Percentiles rank a stretch among this genome's conserved stretches.
These are phyloP conservation scores for Macrophomina tecta DNA, from an alignment of 2,329 filamentous ascomycete genomes.

Conservation along the genomic window DNA sequence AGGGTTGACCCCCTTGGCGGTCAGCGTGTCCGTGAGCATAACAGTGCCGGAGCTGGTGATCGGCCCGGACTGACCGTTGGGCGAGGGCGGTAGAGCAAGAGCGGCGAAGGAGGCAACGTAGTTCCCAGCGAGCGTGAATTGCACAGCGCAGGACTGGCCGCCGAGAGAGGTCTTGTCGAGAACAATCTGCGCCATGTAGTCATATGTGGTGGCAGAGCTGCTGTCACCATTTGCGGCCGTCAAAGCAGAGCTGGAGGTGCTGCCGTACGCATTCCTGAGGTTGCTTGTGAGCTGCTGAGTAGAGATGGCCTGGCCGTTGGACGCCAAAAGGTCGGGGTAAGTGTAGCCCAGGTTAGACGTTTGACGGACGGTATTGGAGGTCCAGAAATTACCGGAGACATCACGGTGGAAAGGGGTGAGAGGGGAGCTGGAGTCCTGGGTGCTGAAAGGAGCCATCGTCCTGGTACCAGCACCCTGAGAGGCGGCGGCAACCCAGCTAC, in stretches of 20 bases:
- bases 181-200: constrained; percentile 11
- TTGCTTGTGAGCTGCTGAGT: constrained; percentile 20
- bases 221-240: not conserved
- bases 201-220: not conserved
- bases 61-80: constrained; percentile 34
- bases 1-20: constrained; percentile 40
- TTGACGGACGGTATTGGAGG: constrained; percentile 36
- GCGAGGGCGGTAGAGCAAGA: constrained; percentile 35
- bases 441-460: constrained; percentile 48
- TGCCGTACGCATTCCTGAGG: constrained; percentile 6
- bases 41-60: constrained; percentile 36
- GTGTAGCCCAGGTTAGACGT: constrained; percentile 41
- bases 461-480: constrained; percentile 40
- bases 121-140: constrained; percentile 38
- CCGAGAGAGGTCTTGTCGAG: constrained; percentile 33
- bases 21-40: constrained; percentile 42
- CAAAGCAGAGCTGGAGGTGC: not conserved
- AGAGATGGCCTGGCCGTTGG: constrained; percentile 29
- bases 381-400: constrained; percentile 39
- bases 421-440: constrained; percentile 59
- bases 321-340: constrained; percentile 42
- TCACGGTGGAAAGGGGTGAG: constrained; percentile 40
- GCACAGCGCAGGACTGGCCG: constrained; percentile 43
- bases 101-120: constrained; percentile 44
- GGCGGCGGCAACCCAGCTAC: constrained; percentile 67